A percentile compares a stretch with the other conserved stretches of the same genome.
Conservation (phyloP, 2,329 filamentous ascomycete species). For the Pestalotiopsis sp. region DNA sequence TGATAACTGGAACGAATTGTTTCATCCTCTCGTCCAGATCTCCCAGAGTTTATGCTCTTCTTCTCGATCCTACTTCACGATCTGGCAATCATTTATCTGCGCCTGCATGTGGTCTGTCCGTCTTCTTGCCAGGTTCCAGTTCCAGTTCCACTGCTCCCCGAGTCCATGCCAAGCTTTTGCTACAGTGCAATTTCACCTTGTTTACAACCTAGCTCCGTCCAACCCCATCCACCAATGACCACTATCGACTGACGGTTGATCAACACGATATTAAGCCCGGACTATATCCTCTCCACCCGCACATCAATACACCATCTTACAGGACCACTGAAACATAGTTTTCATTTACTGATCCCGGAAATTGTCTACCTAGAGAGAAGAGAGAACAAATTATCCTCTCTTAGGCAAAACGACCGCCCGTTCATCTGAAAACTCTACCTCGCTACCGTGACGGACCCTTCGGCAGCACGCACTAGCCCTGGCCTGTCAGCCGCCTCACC, state of each 20-base stretch:
- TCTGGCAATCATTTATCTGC: too few relatives aligned
- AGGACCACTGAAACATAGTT: conserved; percentile 7
- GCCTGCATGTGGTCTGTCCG: neutral
- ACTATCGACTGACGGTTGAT: neutral
- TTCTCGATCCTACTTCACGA: neutral
- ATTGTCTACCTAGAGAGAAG: neutral
- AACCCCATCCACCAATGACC: neutral
- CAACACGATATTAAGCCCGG: neutral
- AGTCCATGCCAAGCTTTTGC: neutral
- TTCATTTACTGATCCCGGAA: neutral
- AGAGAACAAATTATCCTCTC: neutral
- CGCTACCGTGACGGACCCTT: neutral
- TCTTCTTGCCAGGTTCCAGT: neutral
- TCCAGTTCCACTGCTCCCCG: neutral
- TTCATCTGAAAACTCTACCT: neutral
- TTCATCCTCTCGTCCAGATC: conserved; percentile 3
- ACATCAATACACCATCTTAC: neutral
- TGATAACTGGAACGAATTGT: neutral
- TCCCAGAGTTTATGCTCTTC: neutral
- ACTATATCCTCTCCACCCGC: conserved; percentile 7
- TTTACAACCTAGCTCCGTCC: neutral
- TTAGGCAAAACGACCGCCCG: neutral
- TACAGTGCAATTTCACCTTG: neutral
- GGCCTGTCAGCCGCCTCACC: neutral
- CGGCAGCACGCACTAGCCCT: neutral